Evolutionary conservation across 2,329 filamentous ascomycete genomes (phyloP).

Genomic region (Fonsecaea pugnacius): DNA sequence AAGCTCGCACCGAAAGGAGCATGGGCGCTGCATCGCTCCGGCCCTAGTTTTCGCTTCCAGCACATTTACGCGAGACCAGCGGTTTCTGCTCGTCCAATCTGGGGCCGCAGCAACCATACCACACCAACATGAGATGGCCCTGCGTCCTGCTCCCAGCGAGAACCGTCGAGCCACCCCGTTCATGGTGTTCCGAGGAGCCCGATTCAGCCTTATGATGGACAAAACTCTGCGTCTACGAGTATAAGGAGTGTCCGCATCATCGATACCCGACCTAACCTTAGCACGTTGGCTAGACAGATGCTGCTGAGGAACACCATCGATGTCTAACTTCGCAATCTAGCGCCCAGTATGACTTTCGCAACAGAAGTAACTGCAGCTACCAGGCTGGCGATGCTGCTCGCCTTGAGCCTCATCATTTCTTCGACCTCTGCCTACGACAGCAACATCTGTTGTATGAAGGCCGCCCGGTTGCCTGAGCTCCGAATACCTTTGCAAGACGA

Average conservation of each 20-base stretch:
- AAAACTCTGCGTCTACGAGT: neutral
- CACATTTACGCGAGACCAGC: neutral
- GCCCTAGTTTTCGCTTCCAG: neutral
- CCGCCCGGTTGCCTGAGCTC: neutral
- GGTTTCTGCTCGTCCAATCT: neutral
- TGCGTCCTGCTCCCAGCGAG: neutral
- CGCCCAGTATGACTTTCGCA: neutral
- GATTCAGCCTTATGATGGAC: neutral
- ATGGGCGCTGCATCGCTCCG: neutral
- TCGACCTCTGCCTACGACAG: neutral
- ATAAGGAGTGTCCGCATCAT: neutral
- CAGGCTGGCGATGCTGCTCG: neutral
- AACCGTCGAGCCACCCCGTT: neutral
- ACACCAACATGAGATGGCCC: neutral
- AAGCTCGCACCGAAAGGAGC: neutral
- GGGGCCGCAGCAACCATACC: neutral
- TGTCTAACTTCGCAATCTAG: neutral
- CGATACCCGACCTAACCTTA: neutral
- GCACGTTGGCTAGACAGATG: neutral
- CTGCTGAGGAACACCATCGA: neutral
- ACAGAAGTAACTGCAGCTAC: neutral
- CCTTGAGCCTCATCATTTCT: neutral
- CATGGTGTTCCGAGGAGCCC: neutral
- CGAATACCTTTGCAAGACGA: neutral
- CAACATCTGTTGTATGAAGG: constrained; percentile 1